A percentile compares a stretch with the other conserved stretches of the same genome.
Evolutionary conservation across 2,329 filamentous ascomycete genomes (phyloP).

Genomic region (Curvularia sp.): DNA sequence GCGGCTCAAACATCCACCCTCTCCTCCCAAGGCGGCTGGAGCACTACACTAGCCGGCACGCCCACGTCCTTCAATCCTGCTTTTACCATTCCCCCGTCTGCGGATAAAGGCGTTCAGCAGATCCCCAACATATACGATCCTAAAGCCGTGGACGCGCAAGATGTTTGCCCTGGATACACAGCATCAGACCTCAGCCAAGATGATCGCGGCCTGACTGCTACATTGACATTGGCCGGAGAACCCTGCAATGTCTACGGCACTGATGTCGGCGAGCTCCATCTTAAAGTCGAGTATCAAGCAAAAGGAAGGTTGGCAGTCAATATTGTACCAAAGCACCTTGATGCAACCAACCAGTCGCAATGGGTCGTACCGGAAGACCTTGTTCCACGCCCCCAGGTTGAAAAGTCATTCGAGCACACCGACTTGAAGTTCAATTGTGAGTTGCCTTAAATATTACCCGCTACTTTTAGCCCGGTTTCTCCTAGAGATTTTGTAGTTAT

Average conservation of each 20-base stretch:
- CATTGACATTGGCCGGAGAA: slow-evolving; percentile 60
- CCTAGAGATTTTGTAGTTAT: not conserved
- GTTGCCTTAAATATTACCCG: not conserved
- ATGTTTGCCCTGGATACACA: slow-evolving; percentile 67
- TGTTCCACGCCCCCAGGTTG: slow-evolving; percentile 63
- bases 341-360: slow-evolving; percentile 68
- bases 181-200: slow-evolving; percentile 59
- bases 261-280: slow-evolving; percentile 70
- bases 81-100: slow-evolving; percentile 50
- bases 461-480: not conserved
- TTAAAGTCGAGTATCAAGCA: slow-evolving; percentile 73
- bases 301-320: slow-evolving; percentile 72
- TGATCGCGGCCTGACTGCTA: slow-evolving; percentile 60
- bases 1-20: slow-evolving; percentile 29
- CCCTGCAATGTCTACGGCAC: slow-evolving; percentile 78
- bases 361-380: slow-evolving; percentile 71
- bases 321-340: slow-evolving; percentile 71
- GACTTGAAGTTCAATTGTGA: slow-evolving; percentile 58
- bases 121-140: slow-evolving; percentile 72
- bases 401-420: slow-evolving; percentile 49
- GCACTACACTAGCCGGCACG: slow-evolving; percentile 38
- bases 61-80: slow-evolving; percentile 40
- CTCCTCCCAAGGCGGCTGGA: slow-evolving; percentile 31
- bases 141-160: slow-evolving; percentile 67
- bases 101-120: slow-evolving; percentile 43